Conservation (phyloP, 2,329 filamentous ascomycete species). For the Pyricularia grisea region DNA sequence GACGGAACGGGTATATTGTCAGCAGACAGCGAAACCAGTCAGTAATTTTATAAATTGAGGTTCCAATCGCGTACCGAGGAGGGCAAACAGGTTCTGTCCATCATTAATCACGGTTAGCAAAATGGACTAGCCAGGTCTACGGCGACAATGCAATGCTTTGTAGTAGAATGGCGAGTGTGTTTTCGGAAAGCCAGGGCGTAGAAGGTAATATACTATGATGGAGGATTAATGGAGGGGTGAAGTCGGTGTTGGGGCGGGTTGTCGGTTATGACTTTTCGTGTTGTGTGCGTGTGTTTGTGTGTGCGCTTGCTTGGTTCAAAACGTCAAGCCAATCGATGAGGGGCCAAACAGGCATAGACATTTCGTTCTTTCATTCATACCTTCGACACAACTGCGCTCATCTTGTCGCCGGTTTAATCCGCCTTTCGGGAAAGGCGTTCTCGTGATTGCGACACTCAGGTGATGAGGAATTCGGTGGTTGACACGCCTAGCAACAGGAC, state of each 20-base stretch:
- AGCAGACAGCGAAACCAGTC: conserved; percentile 6
- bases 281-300: neutral
- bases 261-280: neutral
- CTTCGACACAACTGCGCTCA: conserved; percentile 51
- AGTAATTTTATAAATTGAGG: conserved; percentile 6
- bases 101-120: neutral
- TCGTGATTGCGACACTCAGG: conserved; percentile 8
- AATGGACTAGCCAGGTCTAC: neutral
- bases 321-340: neutral
- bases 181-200: neutral
- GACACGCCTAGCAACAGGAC: conserved; percentile 6
- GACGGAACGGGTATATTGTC: conserved; percentile 5
- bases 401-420: conserved; percentile 43
- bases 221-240: neutral
- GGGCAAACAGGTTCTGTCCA: conserved; percentile 85
- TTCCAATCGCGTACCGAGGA: conserved; percentile 68
- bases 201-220: neutral
- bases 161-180: neutral
- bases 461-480: conserved; percentile 8
- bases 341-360: neutral
- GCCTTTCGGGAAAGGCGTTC: conserved; percentile 29
- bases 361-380: conserved; percentile 24
- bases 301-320: neutral
- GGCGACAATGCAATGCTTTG: neutral
- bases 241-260: neutral